Conservation (phyloP, 2,329 filamentous ascomycete genomes). For the Domatiomyces globalis region DNA sequence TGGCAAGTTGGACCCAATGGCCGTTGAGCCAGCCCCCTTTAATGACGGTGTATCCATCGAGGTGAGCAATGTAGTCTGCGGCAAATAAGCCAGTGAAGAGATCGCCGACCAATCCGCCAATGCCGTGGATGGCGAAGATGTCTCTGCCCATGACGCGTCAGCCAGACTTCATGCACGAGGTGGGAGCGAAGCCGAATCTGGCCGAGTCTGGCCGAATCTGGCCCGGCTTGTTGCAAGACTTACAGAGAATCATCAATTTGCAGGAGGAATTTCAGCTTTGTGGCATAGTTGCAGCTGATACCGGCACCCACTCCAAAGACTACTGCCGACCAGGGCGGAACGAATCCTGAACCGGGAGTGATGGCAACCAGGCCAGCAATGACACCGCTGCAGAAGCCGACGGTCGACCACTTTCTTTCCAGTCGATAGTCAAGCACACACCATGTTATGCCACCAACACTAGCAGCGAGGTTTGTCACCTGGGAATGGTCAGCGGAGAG, state of each 20-base stretch:
- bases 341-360: conserved; percentile 74
- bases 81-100: conserved; percentile 46
- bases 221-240: too few relatives aligned
- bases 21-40: conserved; percentile 38
- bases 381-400: conserved; percentile 84
- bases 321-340: conserved; percentile 51
- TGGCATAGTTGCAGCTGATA: conserved; percentile 33
- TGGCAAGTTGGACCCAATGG: conserved; percentile 42
- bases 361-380: conserved; percentile 79
- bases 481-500: conserved; percentile 44
- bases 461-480: conserved; percentile 74
- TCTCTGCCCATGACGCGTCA: conserved; percentile 21
- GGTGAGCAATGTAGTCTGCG: conserved; percentile 33
- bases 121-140: conserved; percentile 46
- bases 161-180: too few relatives aligned
- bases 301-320: conserved; percentile 41
- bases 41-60: conserved; percentile 37
- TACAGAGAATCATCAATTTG: conserved; percentile 41
- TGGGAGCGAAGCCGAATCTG: too few relatives aligned
- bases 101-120: conserved; percentile 45
- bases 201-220: too few relatives aligned
- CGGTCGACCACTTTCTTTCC: conserved; percentile 82
- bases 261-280: conserved; percentile 38
- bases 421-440: conserved; percentile 78
- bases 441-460: conserved; percentile 75